phyloP scores from a whole-genome alignment of 176 grass and related monocot genomes.

The Alopecurus myosuroides region DNA sequence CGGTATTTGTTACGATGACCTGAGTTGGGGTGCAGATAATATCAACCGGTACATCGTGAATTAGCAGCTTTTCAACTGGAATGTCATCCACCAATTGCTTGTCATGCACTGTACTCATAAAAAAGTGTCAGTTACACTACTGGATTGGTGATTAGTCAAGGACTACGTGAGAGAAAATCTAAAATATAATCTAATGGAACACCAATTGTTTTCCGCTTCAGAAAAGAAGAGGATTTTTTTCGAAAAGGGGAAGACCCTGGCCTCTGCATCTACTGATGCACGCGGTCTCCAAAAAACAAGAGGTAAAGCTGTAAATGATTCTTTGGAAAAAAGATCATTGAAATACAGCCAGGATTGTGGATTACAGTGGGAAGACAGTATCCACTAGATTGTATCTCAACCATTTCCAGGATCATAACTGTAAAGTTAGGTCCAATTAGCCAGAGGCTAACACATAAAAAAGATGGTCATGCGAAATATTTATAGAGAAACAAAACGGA shows the following conservation, averaged over 20 bases:
- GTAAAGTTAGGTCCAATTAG: background rate
- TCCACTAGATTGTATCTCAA: background rate
- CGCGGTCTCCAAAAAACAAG: background rate
- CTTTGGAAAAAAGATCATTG: background rate
- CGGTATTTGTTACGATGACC: constrained; percentile 78
- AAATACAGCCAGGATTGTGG: background rate
- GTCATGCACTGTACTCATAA: constrained; percentile 66
- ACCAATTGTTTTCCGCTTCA: constrained; percentile 3
- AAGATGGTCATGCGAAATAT: background rate
- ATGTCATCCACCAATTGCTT: constrained; percentile 92
- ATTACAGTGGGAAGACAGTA: background rate
- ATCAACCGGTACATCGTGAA: constrained; percentile 93
- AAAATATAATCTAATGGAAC: background rate
- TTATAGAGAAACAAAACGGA: background rate
- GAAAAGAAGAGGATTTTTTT: background rate
- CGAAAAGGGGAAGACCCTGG: background rate
- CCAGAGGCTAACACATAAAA: constrained; percentile 16
- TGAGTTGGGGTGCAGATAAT: constrained; percentile 92
- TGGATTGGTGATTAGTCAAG: background rate
- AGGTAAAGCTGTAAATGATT: background rate
- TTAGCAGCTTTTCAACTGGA: constrained; percentile 78
- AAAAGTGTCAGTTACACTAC: background rate
- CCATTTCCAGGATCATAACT: background rate
- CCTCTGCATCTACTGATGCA: background rate
- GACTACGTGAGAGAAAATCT: background rate